phyloP scores from a whole-genome alignment of 2,329 filamentous ascomycete genomes.

The Arthrocladium fulminans region DNA sequence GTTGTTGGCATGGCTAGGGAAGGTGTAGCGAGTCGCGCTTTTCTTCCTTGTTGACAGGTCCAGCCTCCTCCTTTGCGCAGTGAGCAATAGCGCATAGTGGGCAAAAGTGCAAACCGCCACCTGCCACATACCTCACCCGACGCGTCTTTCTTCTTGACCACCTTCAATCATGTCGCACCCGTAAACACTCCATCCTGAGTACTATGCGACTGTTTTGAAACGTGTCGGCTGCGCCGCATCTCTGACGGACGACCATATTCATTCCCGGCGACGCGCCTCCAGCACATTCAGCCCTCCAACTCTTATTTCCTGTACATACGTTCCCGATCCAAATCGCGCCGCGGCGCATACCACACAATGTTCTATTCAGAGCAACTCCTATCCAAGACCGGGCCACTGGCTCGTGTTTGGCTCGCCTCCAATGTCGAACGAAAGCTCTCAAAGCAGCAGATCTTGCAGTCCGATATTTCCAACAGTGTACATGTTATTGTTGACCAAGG shows the following conservation, averaged over 20 bases:
- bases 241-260: neutral
- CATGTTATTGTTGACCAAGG: conserved; percentile 88
- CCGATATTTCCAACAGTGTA: conserved; percentile 89
- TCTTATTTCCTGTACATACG: neutral
- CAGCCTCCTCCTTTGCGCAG: neutral
- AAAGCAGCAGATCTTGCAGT: conserved; percentile 90
- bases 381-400: conserved; percentile 92
- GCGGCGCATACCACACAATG: conserved; percentile 47
- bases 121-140: conserved; percentile 2
- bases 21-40: no score
- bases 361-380: conserved; percentile 96
- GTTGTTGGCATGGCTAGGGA: no score
- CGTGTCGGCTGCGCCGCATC: neutral
- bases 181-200: neutral
- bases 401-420: conserved; percentile 94
- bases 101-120: neutral
- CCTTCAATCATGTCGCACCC: neutral
- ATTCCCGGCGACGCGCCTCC: neutral
- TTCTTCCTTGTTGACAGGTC: neutral
- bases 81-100: neutral
- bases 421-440: conserved; percentile 98
- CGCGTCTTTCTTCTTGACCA: neutral
- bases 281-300: neutral
- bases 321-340: neutral
- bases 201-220: neutral